Evolutionary conservation across 2,329 filamentous ascomycete species (phyloP).

Genomic region (Drechslera avenae): DNA sequence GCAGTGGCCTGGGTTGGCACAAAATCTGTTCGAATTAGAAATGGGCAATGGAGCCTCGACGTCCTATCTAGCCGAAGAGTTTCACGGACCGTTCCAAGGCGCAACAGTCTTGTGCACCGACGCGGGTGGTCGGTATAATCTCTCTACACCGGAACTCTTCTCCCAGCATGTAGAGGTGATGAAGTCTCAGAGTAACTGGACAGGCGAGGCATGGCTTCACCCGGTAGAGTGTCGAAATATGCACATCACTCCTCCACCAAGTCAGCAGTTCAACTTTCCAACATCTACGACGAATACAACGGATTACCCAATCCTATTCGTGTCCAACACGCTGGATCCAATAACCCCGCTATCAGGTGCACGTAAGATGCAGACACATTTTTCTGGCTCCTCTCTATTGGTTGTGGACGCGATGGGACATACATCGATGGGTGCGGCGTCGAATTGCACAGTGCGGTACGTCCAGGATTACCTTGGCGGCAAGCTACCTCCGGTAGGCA

Average conservation of each 20-base stretch:
- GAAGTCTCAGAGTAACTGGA: not conserved
- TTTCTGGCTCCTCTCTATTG: not conserved
- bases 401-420: not conserved
- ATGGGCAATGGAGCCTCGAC: not conserved
- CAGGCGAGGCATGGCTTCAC: not conserved
- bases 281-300: not conserved
- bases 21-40: not conserved
- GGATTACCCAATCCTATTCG: not conserved
- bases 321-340: not conserved
- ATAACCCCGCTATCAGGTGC: not conserved
- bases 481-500: not conserved
- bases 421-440: not conserved
- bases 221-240: not conserved
- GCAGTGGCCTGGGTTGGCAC: not conserved
- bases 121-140: not conserved
- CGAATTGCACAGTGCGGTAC: no score
- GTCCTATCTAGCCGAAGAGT: not conserved
- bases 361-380: not conserved
- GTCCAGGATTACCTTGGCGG: not conserved
- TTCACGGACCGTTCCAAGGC: not conserved
- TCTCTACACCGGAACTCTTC: not conserved
- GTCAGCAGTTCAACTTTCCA: not conserved
- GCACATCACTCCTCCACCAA: not conserved
- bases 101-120: not conserved
- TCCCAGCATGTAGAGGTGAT: not conserved